Conservation (phyloP, 495 filamentous ascomycete genomes). For the Daldinia vernicosa region DNA sequence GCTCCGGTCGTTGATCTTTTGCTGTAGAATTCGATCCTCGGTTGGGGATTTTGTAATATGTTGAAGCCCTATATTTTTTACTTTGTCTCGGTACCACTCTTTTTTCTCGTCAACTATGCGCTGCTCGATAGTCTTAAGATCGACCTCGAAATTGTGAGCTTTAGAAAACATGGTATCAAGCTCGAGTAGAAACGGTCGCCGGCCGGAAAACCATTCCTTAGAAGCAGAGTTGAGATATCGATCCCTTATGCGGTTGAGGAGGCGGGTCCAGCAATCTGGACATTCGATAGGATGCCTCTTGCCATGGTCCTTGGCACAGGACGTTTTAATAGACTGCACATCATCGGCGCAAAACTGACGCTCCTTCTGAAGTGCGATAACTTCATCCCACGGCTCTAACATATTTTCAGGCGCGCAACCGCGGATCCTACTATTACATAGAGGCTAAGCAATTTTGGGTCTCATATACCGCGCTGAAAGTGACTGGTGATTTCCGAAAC, state of each 20-base stretch:
- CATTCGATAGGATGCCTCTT: constrained; percentile 51
- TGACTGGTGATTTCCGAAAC: neutral
- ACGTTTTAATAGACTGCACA: constrained; percentile 34
- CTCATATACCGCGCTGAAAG: neutral
- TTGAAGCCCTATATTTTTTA: constrained; percentile 46
- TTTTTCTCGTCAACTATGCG: constrained; percentile 54
- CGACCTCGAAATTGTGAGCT: constrained; percentile 49
- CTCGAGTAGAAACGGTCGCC: constrained; percentile 51
- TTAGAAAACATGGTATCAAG: constrained; percentile 52
- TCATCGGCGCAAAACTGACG: constrained; percentile 43
- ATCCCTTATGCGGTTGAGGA: constrained; percentile 50
- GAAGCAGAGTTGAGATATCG: constrained; percentile 48
- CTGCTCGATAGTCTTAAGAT: constrained; percentile 51
- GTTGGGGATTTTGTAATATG: constrained; percentile 34
- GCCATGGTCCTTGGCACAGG: constrained; percentile 43
- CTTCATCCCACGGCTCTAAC: constrained; percentile 50
- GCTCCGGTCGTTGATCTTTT: constrained; percentile 41
- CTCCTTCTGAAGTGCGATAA: constrained; percentile 45
- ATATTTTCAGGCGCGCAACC: constrained; percentile 23
- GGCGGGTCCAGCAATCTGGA: constrained; percentile 49
- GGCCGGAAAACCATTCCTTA: constrained; percentile 56
- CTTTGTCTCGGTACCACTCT: constrained; percentile 54
- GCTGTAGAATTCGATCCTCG: constrained; percentile 39
- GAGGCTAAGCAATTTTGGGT: neutral
- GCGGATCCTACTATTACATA: neutral